These are phyloP conservation scores for Saturnispora sekii DNA, from an alignment of 805 yeast species.

Conservation along the genomic window DNA sequence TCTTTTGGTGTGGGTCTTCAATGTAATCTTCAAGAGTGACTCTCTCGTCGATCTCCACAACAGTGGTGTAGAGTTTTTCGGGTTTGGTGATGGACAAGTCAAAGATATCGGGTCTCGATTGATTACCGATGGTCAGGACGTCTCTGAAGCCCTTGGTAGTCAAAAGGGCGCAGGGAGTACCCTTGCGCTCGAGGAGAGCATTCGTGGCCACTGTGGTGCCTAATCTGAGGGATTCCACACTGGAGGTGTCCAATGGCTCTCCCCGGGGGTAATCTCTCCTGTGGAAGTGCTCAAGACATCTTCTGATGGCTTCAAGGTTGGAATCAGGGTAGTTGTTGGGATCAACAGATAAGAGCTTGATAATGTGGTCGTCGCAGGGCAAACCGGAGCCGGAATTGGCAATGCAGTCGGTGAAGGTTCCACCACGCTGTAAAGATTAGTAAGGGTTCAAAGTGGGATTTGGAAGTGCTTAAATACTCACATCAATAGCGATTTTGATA, in stretches of 20 bases:
- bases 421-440: conserved; percentile 45
- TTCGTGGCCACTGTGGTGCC: conserved; percentile 97
- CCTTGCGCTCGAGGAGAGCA: conserved; percentile 87
- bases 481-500: conserved; percentile 15
- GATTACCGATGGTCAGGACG: conserved; percentile 77
- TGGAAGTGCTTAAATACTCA: conserved; percentile 3
- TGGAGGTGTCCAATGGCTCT: conserved; percentile 48
- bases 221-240: conserved; percentile 65
- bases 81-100: conserved; percentile 70
- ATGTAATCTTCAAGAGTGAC: conserved; percentile 75
- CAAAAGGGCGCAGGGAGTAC: conserved; percentile 75
- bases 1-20: conserved; percentile 50
- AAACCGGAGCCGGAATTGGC: conserved; percentile 41
- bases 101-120: conserved; percentile 83
- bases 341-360: conserved; percentile 81
- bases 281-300: conserved; percentile 56
- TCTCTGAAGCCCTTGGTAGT: conserved; percentile 88
- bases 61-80: conserved; percentile 60
- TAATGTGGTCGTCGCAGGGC: conserved; percentile 48
- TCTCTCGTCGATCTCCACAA: conserved; percentile 82
- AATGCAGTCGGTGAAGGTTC: conserved; percentile 80
- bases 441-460: background rate
- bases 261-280: conserved; percentile 48
- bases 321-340: conserved; percentile 85
- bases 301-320: conserved; percentile 82